Base-by-base conservation (phyloP, 345 rosid genomes). In the Erucastrum elatum region DNA sequence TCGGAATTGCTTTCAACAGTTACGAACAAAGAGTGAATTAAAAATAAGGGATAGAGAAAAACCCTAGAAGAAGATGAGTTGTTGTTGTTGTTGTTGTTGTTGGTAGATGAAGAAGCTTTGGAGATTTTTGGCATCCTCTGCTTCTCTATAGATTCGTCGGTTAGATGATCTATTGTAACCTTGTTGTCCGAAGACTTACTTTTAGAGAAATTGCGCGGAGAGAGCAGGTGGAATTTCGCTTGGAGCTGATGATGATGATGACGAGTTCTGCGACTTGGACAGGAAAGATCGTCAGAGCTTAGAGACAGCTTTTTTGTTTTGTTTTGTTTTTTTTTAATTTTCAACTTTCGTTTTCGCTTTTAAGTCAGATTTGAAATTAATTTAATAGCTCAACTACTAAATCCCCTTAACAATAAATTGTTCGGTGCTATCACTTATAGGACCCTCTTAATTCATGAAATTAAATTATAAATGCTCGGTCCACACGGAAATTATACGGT, bases 1-100 rank as follows among this genome's bases (percentile, higher is more conserved):
- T 80, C 80, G 56, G 56, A 2, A 51, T 51, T n/a, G 16, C 17
- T n/a, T 4, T 51, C 56, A 51, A 51, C 56, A 51, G 56, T 51
- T 51, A 51, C 17, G 8, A 51, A 51, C 56, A 51, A 51, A 51
- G 56, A 64, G 29, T 30, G 11, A 69, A 67, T 35, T 34, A 33
- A 41, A 51, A 21, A 1, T 13, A 7, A 13, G 4, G 13, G 46
- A 35, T 49, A 72, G 60, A 46, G 71, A 59, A 79, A 62, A 65
- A 94, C 97, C 93, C 82, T 86, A 34, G 94, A 82, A 79, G 93
- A 81, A 76, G 83, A 80, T 72, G 83, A 80, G 96, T 88, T 66
- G 97, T 41, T 41, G 5, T 41, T 41, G 13, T 39, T 9, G 56
- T 46, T 46, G 53, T 46, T 46, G 89, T 88, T 88, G 62, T 88